Conservation (phyloP, 2,329 filamentous ascomycete genomes). For the Graphiopsis chlorocephala region DNA sequence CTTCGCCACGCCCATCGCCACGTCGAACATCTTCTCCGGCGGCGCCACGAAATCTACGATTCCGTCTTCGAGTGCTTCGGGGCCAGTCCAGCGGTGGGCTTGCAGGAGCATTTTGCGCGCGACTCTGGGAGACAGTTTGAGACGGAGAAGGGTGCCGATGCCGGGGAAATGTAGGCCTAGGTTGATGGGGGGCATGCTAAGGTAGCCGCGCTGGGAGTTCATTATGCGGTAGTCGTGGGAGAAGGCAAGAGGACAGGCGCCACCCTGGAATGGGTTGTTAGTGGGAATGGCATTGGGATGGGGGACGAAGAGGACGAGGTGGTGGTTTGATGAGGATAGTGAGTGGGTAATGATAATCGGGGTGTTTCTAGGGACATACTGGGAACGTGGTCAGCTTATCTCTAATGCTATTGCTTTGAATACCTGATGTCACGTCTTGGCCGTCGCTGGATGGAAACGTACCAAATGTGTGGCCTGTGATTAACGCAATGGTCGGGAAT, state of each 20-base stretch:
- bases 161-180: slow-evolving; percentile 56
- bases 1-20: slow-evolving; percentile 45
- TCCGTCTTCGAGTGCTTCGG: slow-evolving; percentile 51
- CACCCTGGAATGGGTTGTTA: slow-evolving; percentile 25
- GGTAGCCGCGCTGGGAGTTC: slow-evolving; percentile 47
- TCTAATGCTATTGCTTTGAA: neutral
- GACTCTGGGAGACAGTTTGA: slow-evolving; percentile 52
- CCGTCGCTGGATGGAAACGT: neutral
- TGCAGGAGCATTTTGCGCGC: slow-evolving; percentile 57
- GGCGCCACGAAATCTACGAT: slow-evolving; percentile 53
- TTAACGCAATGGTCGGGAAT: slow-evolving; percentile 46
- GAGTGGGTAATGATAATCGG: neutral
- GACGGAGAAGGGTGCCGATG: slow-evolving; percentile 51
- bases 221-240: slow-evolving; percentile 50
- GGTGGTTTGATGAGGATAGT: neutral
- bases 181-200: slow-evolving; percentile 54
- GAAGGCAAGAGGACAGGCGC: slow-evolving; percentile 48
- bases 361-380: neutral
- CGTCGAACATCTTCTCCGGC: slow-evolving; percentile 49
- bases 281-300: neutral
- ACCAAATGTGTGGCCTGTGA: slow-evolving; percentile 50
- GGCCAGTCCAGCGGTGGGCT: slow-evolving; percentile 54
- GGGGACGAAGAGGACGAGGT: neutral
- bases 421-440: neutral
- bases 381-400: neutral